A percentile compares a stretch with the other conserved stretches of the same genome.
phyloP scores from a whole-genome alignment of 2,329 filamentous ascomycete genomes.

The Epichloe sibirici region DNA sequence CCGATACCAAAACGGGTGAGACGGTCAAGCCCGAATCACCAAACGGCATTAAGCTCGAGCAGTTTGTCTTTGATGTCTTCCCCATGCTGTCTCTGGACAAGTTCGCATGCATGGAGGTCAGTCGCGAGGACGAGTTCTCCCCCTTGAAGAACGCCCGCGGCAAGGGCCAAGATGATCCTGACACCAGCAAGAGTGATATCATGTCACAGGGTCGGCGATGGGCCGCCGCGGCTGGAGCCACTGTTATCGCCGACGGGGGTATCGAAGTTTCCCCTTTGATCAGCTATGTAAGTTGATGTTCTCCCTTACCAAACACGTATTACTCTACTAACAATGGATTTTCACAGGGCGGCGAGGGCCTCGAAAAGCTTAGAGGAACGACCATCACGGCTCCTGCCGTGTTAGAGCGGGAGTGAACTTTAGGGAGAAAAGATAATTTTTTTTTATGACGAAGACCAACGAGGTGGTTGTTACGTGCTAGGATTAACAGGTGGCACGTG shows the following conservation, averaged over 20 bases:
- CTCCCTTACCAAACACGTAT: not conserved
- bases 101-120: constrained; percentile 93
- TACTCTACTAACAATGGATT: not conserved
- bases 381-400: constrained; percentile 40
- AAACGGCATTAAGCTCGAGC: constrained; percentile 97
- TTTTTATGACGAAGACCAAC: not conserved
- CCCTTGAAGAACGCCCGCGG: constrained; percentile 83
- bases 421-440: too few species aligned
- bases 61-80: constrained; percentile 98
- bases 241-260: constrained; percentile 56
- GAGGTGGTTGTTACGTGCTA: too few species aligned
- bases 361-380: constrained; percentile 42
- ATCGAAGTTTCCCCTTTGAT: constrained; percentile 87
- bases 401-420: constrained; percentile 31
- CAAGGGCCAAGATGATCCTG: constrained; percentile 83
- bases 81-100: constrained; percentile 73
- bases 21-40: constrained; percentile 84
- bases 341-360: constrained; percentile 46
- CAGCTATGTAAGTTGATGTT: constrained; percentile 68
- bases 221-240: constrained; percentile 66
- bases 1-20: constrained; percentile 65
- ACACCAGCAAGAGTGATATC: constrained; percentile 85
- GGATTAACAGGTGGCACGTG: too few species aligned
- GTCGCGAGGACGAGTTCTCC: constrained; percentile 94
- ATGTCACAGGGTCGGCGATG: constrained; percentile 82